A percentile compares a stretch with the other conserved stretches of the same genome.
Conservation (phyloP, 1,139 yeast species). For the Nakaseomyces kungkrabaensis region DNA sequence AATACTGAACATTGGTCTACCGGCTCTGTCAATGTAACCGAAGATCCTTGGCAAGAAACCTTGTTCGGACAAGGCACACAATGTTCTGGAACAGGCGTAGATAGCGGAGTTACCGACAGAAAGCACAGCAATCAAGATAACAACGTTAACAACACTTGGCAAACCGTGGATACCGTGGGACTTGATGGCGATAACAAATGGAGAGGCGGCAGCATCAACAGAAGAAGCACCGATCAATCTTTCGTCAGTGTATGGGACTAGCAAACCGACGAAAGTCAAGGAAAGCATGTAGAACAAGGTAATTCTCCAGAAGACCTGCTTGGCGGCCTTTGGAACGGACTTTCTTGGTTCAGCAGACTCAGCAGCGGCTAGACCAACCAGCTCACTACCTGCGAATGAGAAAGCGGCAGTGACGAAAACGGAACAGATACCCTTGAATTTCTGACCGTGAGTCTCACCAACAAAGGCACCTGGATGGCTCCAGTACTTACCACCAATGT, state of each 20-base stretch:
- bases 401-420: constrained; percentile 48
- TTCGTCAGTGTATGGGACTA: constrained; percentile 37
- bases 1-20: constrained; percentile 58
- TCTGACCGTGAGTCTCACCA: constrained; percentile 31
- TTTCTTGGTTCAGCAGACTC: constrained; percentile 73
- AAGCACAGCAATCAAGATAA: constrained; percentile 50
- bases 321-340: constrained; percentile 63
- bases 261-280: constrained; percentile 36
- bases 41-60: constrained; percentile 53
- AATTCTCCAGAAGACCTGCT: constrained; percentile 67
- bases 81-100: constrained; percentile 54
- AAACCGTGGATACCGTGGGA: constrained; percentile 46
- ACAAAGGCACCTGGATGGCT: constrained; percentile 57
- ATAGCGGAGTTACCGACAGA: constrained; percentile 66
- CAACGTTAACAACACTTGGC: constrained; percentile 45
- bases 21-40: constrained; percentile 58
- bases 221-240: constrained; percentile 34
- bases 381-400: constrained; percentile 56
- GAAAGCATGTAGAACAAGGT: constrained; percentile 47
- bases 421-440: constrained; percentile 44
- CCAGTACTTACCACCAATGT: constrained; percentile 52
- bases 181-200: constrained; percentile 51
- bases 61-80: constrained; percentile 54
- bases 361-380: constrained; percentile 80
- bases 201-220: constrained; percentile 47